Base-by-base conservation (phyloP, 2,329 filamentous ascomycete genomes). In the Claviceps africana region DNA sequence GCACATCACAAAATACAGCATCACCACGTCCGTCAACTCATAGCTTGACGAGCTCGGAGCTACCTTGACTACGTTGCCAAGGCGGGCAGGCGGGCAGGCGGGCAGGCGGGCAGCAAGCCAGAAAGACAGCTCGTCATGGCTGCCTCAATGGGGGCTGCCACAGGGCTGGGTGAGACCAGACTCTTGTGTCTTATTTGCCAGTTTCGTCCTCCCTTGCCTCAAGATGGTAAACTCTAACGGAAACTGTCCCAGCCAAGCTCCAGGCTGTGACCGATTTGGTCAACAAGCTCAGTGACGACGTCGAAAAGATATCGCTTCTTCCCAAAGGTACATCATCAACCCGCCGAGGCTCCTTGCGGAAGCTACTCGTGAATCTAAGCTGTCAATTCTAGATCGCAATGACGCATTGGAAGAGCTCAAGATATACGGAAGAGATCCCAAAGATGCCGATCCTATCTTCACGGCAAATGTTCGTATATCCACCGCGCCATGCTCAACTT, bases 361-460 rank as follows among this genome's bases (percentile, higher is more conserved):
- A 49, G 21, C 58, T 37, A 40, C 21, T 19, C n/a, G 21, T 30
- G 15, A 44, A 42, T 49, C 50, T 54, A 48, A 51, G 15, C 13
- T 9, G 15, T 21, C 17, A 10, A 19, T 39, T 21, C 37, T 56
- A 88, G 86, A 86, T 62, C 77, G 81, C 56, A 77, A 81, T 59
- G 68, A 74, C 10, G 72, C 73, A 13, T 66, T 85, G 4, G 80
- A 84, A 58, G 71, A 88, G 59, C 73, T 96, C 48, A 95, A 95
- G 67, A 61, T 61, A 45, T 65, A 60, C 58, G 67, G 89, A 7
- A 82, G 89, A 55, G 82, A 85, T 60, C 79, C 83, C 8, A 72
- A 71, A 31, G 75, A 87, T 67, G 82, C 89, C 30, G 85, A 85
- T 53, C 85, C 88, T 1, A 91, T 97, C 53, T 96, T 93, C 67